Evolutionary conservation across 2,329 filamentous ascomycete species (phyloP), one percentile per base, ranked within the genome.

Genomic region (Sarocladium brachiariae): DNA sequence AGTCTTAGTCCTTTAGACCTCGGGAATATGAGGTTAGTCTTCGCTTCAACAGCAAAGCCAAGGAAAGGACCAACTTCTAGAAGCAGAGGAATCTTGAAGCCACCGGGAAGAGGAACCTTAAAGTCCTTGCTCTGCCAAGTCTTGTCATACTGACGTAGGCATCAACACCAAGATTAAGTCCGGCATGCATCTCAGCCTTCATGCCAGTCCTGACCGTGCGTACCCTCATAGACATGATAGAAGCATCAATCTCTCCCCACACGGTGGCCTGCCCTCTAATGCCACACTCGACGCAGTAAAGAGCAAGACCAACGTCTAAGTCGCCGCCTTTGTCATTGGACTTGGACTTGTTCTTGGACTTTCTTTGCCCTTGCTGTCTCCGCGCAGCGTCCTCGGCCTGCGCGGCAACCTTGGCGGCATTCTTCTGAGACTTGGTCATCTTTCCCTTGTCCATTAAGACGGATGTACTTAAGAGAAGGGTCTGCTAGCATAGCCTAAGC

Each of bases 121-220:
- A 43, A 18, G 25, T 51, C 50, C 25, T 47, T 45, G 9, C 27
- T 19, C n/a, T n/a, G n/a, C 23, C 38, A 33, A 13, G 14, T 24
- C 50, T 53, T 53, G 8, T 53, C 48, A 23, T 47, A 47, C 43
- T 47, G 27, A 47, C 43, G 30, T 33, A 47, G 11, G 43, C 43
- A 13, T 47, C 25, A 33, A 49, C 41, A 14, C 50, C 50, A 27
- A 52, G 16, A n/a, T 52, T 49, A 33, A 52, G 18, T n/a, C 50
- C 50, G 23, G 50, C 50, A 16, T 49, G 23, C 18, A 52, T 49
- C 19, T 52, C 46, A 13, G 50, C 50, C 19, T 41, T 49, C 33
- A 52, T 31, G 18, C 50, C 50, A n/a, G 35, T 45, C 30, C 49
- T 14, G 11, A 41, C 43, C 2, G 30, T 52, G 27, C 30, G 31